These are phyloP conservation scores for Venturia carpophila DNA, from an alignment of 2,329 filamentous ascomycete species.

Conservation along the genomic window DNA sequence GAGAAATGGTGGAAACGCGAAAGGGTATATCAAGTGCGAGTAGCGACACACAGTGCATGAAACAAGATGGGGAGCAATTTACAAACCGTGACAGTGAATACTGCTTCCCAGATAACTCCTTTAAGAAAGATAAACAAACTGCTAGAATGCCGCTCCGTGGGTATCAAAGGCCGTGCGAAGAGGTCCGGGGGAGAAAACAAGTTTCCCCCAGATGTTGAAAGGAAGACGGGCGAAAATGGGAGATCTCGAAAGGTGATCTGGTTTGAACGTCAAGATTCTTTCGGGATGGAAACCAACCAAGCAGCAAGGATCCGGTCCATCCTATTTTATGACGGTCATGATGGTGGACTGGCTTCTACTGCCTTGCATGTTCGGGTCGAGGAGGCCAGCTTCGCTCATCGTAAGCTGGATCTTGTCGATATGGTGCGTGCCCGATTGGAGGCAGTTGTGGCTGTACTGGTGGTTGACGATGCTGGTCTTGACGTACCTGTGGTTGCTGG, in stretches of 20 bases:
- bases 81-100: background rate
- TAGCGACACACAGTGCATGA: too few relatives aligned
- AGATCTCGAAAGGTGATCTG: background rate
- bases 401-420: background rate
- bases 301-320: background rate
- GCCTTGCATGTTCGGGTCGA: background rate
- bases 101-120: background rate
- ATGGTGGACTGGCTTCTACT: background rate
- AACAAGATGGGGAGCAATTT: too few relatives aligned
- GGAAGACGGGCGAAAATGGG: background rate
- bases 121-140: background rate
- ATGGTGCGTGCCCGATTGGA: background rate
- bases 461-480: background rate
- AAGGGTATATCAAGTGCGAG: background rate
- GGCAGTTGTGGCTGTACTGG: background rate
- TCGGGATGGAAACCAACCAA: background rate
- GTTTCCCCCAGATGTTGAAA: background rate
- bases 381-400: slow-evolving; percentile 7
- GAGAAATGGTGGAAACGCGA: background rate
- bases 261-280: background rate
- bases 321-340: background rate
- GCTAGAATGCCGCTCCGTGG: slow-evolving; percentile 1
- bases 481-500: background rate
- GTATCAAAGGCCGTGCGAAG: slow-evolving; percentile 13
- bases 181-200: slow-evolving; percentile 11